These are phyloP conservation scores for Cyanidioschyzon merolae DNA, from an alignment of 23 red algal genomes.

Conservation along the genomic window DNA sequence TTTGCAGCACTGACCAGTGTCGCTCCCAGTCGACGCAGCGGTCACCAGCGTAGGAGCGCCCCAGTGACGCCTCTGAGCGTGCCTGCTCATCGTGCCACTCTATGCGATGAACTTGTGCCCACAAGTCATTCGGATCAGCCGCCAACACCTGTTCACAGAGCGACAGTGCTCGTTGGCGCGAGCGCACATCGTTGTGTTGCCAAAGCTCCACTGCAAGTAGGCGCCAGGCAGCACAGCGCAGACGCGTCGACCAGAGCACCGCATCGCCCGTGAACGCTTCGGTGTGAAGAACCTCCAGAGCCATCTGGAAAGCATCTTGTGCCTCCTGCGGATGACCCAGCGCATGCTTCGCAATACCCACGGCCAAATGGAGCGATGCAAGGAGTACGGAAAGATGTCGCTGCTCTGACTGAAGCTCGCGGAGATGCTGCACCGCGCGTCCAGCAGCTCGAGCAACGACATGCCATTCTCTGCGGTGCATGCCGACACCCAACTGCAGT, in stretches of 20 bases:
- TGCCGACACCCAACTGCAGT: neutral
- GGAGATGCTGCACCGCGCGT: neutral
- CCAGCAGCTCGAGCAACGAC: neutral
- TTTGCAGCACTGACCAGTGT: neutral
- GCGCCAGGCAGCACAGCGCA: neutral
- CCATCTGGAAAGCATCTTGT: neutral
- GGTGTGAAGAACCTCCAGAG: neutral
- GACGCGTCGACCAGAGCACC: neutral
- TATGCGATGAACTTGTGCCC: neutral
- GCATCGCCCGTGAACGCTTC: neutral
- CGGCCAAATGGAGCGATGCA: neutral
- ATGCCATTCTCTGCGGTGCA: neutral
- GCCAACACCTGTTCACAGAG: neutral
- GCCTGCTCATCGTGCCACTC: slow-evolving; percentile 8
- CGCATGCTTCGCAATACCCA: neutral
- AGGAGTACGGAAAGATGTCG: neutral
- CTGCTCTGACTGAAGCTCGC: neutral
- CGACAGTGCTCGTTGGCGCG: neutral
- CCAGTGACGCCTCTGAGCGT: neutral
- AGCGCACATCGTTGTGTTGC: neutral
- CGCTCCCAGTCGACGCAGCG: neutral
- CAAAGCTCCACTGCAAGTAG: neutral
- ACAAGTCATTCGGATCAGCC: neutral
- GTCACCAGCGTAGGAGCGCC: neutral
- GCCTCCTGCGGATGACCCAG: neutral